Conservation (phyloP, 805 yeast genomes). For the Schwanniomyces vanrijiae region DNA sequence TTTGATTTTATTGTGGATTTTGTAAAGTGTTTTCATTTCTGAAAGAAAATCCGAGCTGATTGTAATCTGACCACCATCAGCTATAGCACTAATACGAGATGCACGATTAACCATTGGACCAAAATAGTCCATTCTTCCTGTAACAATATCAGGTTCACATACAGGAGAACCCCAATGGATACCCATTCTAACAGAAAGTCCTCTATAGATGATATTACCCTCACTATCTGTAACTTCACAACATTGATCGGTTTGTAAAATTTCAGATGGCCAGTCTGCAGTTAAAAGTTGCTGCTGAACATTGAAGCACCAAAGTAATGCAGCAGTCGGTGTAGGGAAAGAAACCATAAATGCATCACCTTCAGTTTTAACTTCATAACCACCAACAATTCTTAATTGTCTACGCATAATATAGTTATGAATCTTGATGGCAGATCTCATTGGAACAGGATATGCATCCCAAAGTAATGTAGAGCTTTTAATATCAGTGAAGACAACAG, state of each 20-base stretch:
- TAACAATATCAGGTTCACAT: slow-evolving; percentile 90
- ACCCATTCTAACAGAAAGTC: slow-evolving; percentile 96
- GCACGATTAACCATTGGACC: slow-evolving; percentile 99
- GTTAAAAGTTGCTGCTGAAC: slow-evolving; percentile 79
- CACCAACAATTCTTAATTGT: slow-evolving; percentile 88
- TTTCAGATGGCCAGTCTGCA: slow-evolving; percentile 96
- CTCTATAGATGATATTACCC: slow-evolving; percentile 68
- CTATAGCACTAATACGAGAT: slow-evolving; percentile 88
- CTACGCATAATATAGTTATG: slow-evolving; percentile 95
- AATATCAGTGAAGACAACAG: slow-evolving; percentile 96
- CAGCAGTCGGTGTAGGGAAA: slow-evolving; percentile 88
- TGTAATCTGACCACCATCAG: slow-evolving; percentile 98
- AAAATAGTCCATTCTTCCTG: slow-evolving; percentile 96
- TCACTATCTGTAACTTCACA: slow-evolving; percentile 69
- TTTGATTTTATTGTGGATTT: slow-evolving; percentile 43
- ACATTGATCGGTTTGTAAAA: slow-evolving; percentile 81
- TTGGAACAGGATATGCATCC: slow-evolving; percentile 90
- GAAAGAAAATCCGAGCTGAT: slow-evolving; percentile 77
- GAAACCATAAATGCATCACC: slow-evolving; percentile 99
- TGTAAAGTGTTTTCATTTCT: slow-evolving; percentile 62
- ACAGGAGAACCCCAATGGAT: slow-evolving; percentile 98
- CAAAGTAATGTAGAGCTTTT: slow-evolving; percentile 90
- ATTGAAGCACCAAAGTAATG: slow-evolving; percentile 90
- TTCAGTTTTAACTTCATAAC: slow-evolving; percentile 97
- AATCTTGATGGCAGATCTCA: slow-evolving; percentile 94